These are phyloP conservation scores for Euphorbia corollata DNA, from an alignment of 441 rosid genomes.

Conservation along the genomic window DNA sequence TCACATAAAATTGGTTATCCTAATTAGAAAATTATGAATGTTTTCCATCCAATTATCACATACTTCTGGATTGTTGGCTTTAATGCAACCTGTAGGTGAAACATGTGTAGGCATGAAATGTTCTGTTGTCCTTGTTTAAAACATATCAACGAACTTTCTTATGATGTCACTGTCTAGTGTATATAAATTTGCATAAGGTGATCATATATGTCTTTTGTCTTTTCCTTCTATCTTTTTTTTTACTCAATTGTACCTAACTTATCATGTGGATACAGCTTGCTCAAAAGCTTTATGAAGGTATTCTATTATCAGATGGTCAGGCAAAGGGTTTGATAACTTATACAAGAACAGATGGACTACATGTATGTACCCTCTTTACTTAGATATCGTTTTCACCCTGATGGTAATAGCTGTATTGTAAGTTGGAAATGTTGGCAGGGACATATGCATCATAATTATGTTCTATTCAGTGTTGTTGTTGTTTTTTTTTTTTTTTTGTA, in stretches of 20 bases:
- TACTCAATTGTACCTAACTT: slow-evolving; percentile 14
- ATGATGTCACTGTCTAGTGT: background rate
- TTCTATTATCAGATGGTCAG: slow-evolving; percentile 61
- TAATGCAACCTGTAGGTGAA: background rate
- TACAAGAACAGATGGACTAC: slow-evolving; percentile 92
- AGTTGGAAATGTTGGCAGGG: background rate
- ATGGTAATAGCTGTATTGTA: slow-evolving; percentile 7
- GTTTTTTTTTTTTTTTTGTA: too few species aligned
- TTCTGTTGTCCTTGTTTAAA: background rate
- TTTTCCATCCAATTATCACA: background rate
- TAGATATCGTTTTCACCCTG: background rate
- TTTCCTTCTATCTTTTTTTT: background rate
- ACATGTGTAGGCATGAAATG: background rate
- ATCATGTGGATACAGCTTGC: slow-evolving; percentile 63
- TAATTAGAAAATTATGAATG: background rate
- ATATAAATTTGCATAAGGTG: background rate
- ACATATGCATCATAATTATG: background rate
- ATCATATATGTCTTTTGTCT: background rate
- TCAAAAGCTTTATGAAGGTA: slow-evolving; percentile 91
- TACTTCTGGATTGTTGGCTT: background rate
- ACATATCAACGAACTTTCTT: background rate
- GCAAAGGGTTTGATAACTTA: slow-evolving; percentile 88
- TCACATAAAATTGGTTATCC: background rate
- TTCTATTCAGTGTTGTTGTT: background rate
- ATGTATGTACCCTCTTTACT: slow-evolving; percentile 50